These are phyloP conservation scores for Albatrellus ellisii DNA, from an alignment of 768 basidiomycete species.

Conservation along the genomic window DNA sequence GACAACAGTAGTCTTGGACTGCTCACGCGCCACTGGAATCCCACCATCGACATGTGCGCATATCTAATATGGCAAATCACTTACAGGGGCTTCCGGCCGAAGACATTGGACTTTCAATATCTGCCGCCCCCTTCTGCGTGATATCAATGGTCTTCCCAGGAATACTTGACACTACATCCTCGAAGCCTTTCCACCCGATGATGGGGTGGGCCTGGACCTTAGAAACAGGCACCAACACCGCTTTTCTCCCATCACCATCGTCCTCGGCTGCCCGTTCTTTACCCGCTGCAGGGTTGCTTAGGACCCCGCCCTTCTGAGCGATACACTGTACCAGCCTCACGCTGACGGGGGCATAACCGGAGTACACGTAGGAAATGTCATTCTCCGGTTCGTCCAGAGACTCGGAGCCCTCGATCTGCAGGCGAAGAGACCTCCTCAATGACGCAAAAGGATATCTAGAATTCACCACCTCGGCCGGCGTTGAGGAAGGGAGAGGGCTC, in stretches of 20 bases:
- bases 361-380: constrained; percentile 94
- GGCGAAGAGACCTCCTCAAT: constrained; percentile 72
- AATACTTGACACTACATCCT: constrained; percentile 71
- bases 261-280: constrained; percentile 35
- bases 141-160: constrained; percentile 84
- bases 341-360: constrained; percentile 91
- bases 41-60: neutral
- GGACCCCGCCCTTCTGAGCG: constrained; percentile 80
- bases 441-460: constrained; percentile 58
- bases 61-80: constrained; percentile 15
- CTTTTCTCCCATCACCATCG: constrained; percentile 23
- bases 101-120: constrained; percentile 16
- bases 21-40: constrained; percentile 31
- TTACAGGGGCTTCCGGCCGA: constrained; percentile 22
- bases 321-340: constrained; percentile 87
- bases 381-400: constrained; percentile 74
- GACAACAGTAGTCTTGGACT: constrained; percentile 73
- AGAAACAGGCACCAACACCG: constrained; percentile 24
- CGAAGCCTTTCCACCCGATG: constrained; percentile 95
- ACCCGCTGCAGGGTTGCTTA: constrained; percentile 61
- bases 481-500: constrained; percentile 48
- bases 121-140: constrained; percentile 29
- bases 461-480: constrained; percentile 24
- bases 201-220: constrained; percentile 83
- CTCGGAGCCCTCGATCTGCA: constrained; percentile 86